Percentiles rank a stretch among this genome's conserved stretches.
Evolutionary conservation across 2,329 filamentous ascomycete species (phyloP).

Genomic region (Teratosphaeria pseudoeucalypti): DNA sequence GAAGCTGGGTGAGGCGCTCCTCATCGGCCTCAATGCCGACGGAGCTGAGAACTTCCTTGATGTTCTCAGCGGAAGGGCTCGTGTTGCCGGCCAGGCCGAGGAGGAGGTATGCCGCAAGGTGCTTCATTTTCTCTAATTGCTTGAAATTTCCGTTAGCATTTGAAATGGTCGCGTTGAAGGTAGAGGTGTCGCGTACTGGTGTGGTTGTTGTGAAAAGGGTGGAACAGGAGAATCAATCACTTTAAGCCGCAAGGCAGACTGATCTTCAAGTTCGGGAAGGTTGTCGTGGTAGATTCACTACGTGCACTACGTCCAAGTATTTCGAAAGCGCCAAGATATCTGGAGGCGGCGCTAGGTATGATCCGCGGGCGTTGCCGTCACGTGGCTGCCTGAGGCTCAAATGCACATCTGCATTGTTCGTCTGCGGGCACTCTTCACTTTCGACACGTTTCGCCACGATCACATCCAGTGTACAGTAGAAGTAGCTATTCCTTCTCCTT

Average conservation of each 20-base stretch:
- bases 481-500: slow-evolving; percentile 1
- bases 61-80: slow-evolving; percentile 72
- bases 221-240: slow-evolving; percentile 94
- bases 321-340: slow-evolving; percentile 2
- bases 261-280: slow-evolving; percentile 75
- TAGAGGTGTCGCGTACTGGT: slow-evolving; percentile 10
- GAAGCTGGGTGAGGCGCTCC: slow-evolving; percentile 75
- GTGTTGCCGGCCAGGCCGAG: slow-evolving; percentile 87
- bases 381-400: not conserved
- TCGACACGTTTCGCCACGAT: not conserved
- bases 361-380: too few relatives aligned
- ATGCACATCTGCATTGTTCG: not conserved
- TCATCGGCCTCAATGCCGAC: slow-evolving; percentile 91
- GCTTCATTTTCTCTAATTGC: slow-evolving; percentile 74
- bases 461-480: not conserved
- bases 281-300: not conserved
- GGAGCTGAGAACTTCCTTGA: slow-evolving; percentile 81
- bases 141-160: slow-evolving; percentile 2
- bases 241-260: slow-evolving; percentile 99
- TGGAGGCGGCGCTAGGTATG: not conserved
- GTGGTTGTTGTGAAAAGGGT: slow-evolving; percentile 7
- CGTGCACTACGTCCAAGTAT: not conserved
- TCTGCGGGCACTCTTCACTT: not conserved
- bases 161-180: not conserved
- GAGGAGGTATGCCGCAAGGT: slow-evolving; percentile 98